Evolutionary conservation across 345 rosid genomes (phyloP).

Genomic region (Linum lewisii): DNA sequence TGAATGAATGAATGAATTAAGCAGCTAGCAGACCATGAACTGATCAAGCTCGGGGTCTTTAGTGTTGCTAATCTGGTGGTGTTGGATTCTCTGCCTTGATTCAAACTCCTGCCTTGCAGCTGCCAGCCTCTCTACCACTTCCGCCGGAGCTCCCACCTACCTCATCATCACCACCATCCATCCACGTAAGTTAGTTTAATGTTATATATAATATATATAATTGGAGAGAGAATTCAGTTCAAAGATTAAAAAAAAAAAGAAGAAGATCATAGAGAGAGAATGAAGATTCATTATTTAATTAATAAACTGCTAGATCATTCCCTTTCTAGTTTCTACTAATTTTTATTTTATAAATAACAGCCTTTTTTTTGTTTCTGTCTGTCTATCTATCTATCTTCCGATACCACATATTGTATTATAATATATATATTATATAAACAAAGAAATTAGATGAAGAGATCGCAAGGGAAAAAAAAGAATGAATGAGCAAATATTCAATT

Average conservation of each 20-base stretch:
- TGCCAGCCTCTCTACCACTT: conserved; percentile 54
- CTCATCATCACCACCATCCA: not conserved
- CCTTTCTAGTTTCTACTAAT: no score
- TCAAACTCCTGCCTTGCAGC: conserved; percentile 75
- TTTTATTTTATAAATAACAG: no score
- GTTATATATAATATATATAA: not conserved
- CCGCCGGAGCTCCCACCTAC: conserved; percentile 96
- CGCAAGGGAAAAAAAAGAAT: not conserved
- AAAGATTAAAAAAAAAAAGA: no score
- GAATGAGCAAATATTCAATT: not conserved
- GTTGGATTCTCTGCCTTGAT: conserved; percentile 43
- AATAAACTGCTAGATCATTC: no score
- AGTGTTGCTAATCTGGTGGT: conserved; percentile 5
- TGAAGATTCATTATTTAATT: not conserved
- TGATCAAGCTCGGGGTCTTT: conserved; percentile 97
- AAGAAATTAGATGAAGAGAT: not conserved
- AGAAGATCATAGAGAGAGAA: not conserved
- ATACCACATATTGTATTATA: no score
- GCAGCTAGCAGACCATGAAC: conserved; percentile 62
- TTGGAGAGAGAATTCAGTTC: not conserved
- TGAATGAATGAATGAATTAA: not conserved
- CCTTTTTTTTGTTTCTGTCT: no score
- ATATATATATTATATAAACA: no score
- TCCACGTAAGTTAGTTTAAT: not conserved
- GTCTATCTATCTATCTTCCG: no score